Base-by-base conservation (phyloP, 2,329 filamentous ascomycete species). In the Diaporthe caulivora region DNA sequence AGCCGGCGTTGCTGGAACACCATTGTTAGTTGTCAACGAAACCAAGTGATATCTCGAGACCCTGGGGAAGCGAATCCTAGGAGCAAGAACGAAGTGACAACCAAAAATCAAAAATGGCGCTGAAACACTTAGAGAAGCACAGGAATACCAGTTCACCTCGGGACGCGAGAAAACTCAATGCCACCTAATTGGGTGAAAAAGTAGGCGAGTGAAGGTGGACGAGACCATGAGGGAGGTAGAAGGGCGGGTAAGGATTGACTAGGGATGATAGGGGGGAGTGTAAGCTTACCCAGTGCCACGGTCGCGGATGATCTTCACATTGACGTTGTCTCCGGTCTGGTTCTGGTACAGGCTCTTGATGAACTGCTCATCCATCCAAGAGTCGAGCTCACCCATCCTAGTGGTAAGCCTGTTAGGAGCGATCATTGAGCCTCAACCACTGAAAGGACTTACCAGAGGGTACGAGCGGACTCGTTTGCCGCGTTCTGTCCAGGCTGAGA, bases 291-390 rank as follows among this genome's bases (percentile, higher is more conserved):
- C 97, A 82, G 96, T 98, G 84, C 98, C 98, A 86, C 98, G 98
- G 87, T 99, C 97, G 77, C 97, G 94, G 80, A 99, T 99, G 90
- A 99, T 98, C 91, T 99, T 99, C 79, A 99, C 97, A 80, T 98
- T 98, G 80, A 99, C 97, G 76, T 92, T 92, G 85, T 98, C 97
- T 78, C 94, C 95, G 86, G 98, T 94, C 79, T 95, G 92, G 80
- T 95, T 97, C 76, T 87, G 81, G 90, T 95, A 98, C 58, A 98
- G 92, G 79, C 94, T 97, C 85, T 97, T 95, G 81, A 99, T 94
- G 84, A 98, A 99, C 85, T 96, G 97, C 87, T 99, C 97, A 80
- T 99, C 97, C 86, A 99, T 98, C 97, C 97, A 99, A 37, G 95
- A 94, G 85, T 98, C 96, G 76, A 99, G 93, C 84, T 99, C 97